phyloP scores from a whole-genome alignment of 768 basidiomycete genomes.

The Amylocystis lapponica region DNA sequence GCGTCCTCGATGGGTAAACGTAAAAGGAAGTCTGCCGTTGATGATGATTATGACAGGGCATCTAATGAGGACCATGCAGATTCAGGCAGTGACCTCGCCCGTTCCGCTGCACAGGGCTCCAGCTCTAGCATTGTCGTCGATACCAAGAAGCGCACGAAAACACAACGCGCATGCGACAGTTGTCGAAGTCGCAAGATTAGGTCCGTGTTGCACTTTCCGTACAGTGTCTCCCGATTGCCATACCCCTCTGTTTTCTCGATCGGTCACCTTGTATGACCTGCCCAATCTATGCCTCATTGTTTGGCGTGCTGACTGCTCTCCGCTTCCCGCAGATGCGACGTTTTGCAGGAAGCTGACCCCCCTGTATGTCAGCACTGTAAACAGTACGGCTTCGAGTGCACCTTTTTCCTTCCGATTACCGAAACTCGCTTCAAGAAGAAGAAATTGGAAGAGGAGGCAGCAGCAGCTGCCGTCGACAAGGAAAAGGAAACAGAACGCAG shows the following conservation, averaged over 20 bases:
- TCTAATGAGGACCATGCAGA: constrained; percentile 35
- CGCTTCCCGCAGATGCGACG: constrained; percentile 61
- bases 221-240: neutral
- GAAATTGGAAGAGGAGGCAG: constrained; percentile 67
- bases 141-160: constrained; percentile 86
- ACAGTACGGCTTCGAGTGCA: constrained; percentile 90
- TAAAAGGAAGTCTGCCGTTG: constrained; percentile 44
- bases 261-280: constrained; percentile 5
- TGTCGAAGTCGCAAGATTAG: constrained; percentile 90
- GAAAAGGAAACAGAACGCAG: constrained; percentile 30
- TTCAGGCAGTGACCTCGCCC: constrained; percentile 20
- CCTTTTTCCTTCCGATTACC: constrained; percentile 96
- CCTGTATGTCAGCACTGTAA: constrained; percentile 92
- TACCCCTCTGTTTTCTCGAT: constrained; percentile 1
- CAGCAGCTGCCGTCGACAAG: constrained; percentile 24
- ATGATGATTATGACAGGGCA: constrained; percentile 1
- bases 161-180: constrained; percentile 87
- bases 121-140: constrained; percentile 31
- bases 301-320: constrained; percentile 12
- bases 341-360: constrained; percentile 71
- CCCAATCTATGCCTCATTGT: neutral
- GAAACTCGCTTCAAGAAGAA: constrained; percentile 99
- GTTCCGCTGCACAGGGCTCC: constrained; percentile 20
- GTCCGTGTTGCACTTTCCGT: constrained; percentile 24
- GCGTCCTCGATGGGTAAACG: constrained; percentile 42